Percentiles rank a stretch among this genome's conserved stretches.
Evolutionary conservation across 148 eudicot species (phyloP).

Genomic region (Vaccinium vitisidaea): DNA sequence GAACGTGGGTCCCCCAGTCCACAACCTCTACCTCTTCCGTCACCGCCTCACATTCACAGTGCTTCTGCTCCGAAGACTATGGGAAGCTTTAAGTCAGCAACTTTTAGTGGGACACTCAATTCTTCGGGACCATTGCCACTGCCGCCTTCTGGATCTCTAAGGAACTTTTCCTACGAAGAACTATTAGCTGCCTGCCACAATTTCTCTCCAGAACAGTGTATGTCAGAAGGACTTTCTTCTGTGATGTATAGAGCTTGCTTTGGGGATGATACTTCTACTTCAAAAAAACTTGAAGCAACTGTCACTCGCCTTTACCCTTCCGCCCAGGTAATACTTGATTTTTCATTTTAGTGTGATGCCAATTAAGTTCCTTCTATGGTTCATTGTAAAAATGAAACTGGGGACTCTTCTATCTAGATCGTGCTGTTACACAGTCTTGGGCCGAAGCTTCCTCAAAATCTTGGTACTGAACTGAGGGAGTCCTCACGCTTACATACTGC

Average conservation of each 20-base stretch:
- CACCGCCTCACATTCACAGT: slow-evolving; percentile 60
- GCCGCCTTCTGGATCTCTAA: slow-evolving; percentile 52
- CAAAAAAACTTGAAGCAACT: slow-evolving; percentile 73
- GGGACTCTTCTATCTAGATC: neutral
- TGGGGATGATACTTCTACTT: slow-evolving; percentile 46
- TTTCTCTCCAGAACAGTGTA: slow-evolving; percentile 75
- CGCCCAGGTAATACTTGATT: slow-evolving; percentile 49
- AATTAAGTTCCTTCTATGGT: neutral
- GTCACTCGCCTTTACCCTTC: slow-evolving; percentile 74
- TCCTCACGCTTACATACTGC: neutral
- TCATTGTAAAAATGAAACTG: neutral
- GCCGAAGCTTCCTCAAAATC: neutral
- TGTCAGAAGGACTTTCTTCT: slow-evolving; percentile 84
- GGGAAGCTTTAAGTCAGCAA: slow-evolving; percentile 63
- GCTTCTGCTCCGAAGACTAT: slow-evolving; percentile 39
- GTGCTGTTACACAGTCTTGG: neutral
- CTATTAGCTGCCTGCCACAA: slow-evolving; percentile 73
- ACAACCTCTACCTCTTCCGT: slow-evolving; percentile 94
- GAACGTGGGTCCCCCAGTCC: slow-evolving; percentile 63
- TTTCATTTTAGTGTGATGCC: slow-evolving; percentile 42
- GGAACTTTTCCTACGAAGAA: slow-evolving; percentile 76
- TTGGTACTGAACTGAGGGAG: neutral
- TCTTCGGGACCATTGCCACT: slow-evolving; percentile 81
- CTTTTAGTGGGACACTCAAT: slow-evolving; percentile 61
- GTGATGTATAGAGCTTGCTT: slow-evolving; percentile 71